Evolutionary conservation across 306 rosid species (phyloP).

Genomic region (Vigna angularis): DNA sequence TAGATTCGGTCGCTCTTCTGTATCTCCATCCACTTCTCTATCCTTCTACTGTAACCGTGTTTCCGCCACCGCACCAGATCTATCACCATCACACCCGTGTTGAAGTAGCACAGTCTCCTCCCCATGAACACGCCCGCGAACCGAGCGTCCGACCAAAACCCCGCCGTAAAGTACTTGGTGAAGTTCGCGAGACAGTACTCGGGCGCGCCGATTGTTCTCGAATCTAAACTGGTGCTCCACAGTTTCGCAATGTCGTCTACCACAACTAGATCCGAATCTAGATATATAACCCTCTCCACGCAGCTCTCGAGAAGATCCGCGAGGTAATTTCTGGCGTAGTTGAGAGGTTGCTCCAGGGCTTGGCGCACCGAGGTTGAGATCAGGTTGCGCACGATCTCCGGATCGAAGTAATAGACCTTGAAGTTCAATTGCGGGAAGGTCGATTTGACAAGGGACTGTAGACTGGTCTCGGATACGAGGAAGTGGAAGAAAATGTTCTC

Average conservation of each 20-base stretch:
- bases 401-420: constrained; percentile 70
- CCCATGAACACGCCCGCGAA: constrained; percentile 44
- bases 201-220: constrained; percentile 69
- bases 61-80: constrained; percentile 69
- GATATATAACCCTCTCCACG: constrained; percentile 60
- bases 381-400: constrained; percentile 55
- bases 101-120: constrained; percentile 66
- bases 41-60: constrained; percentile 52
- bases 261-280: constrained; percentile 71
- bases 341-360: constrained; percentile 72
- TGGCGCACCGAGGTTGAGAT: constrained; percentile 75
- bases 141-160: constrained; percentile 57
- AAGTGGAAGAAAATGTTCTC: constrained; percentile 73
- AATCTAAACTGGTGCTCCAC: constrained; percentile 58
- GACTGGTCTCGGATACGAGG: constrained; percentile 56
- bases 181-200: constrained; percentile 81
- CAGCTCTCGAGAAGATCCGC: constrained; percentile 64
- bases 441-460: constrained; percentile 56
- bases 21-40: constrained; percentile 78
- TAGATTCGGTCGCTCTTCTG: constrained; percentile 69
- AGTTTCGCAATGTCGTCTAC: constrained; percentile 66
- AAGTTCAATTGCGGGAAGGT: constrained; percentile 63
- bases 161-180: constrained; percentile 63
- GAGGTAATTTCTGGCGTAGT: constrained; percentile 72
- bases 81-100: constrained; percentile 77